Percentiles rank a stretch among this genome's conserved stretches.
Evolutionary conservation across 2,329 filamentous ascomycete species (phyloP).

Genomic region (Drechslerella coelobrocha): DNA sequence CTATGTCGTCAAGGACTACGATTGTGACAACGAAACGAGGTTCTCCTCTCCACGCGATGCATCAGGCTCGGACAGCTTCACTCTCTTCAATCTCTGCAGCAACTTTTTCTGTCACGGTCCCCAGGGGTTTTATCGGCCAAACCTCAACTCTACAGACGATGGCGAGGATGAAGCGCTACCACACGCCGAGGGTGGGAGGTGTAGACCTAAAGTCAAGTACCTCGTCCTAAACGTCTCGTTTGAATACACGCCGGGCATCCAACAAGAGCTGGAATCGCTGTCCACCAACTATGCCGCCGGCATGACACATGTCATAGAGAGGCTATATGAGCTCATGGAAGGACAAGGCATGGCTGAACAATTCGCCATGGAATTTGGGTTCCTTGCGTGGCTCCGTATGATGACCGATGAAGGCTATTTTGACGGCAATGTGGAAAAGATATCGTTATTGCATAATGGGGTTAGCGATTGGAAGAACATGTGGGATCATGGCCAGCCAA

Average conservation of each 20-base stretch:
- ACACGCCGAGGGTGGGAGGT: constrained; percentile 14
- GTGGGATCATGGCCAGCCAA: too few species aligned
- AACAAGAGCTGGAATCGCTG: too few species aligned
- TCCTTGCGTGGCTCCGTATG: not conserved
- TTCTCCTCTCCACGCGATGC: constrained; percentile 11
- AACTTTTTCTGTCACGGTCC: constrained; percentile 32
- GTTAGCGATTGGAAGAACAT: not conserved
- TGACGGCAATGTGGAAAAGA: constrained; percentile 11
- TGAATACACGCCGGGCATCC: not conserved
- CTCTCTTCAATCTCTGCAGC: constrained; percentile 7
- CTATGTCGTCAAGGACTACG: constrained; percentile 5
- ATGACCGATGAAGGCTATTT: constrained; percentile 2
- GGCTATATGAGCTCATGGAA: too few species aligned
- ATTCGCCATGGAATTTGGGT: not conserved
- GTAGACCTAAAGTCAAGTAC: constrained; percentile 18
- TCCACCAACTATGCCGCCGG: too few species aligned
- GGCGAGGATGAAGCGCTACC: not conserved
- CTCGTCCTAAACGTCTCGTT: constrained; percentile 25
- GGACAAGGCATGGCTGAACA: too few species aligned
- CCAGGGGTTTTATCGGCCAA: constrained; percentile 19
- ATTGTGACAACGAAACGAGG: not conserved
- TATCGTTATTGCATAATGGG: constrained; percentile 11
- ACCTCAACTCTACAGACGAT: constrained; percentile 1
- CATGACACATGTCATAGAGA: too few species aligned
- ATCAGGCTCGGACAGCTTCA: not conserved